phyloP scores from a whole-genome alignment of 2,329 filamentous ascomycete genomes.

The Ascochyta koolunga region DNA sequence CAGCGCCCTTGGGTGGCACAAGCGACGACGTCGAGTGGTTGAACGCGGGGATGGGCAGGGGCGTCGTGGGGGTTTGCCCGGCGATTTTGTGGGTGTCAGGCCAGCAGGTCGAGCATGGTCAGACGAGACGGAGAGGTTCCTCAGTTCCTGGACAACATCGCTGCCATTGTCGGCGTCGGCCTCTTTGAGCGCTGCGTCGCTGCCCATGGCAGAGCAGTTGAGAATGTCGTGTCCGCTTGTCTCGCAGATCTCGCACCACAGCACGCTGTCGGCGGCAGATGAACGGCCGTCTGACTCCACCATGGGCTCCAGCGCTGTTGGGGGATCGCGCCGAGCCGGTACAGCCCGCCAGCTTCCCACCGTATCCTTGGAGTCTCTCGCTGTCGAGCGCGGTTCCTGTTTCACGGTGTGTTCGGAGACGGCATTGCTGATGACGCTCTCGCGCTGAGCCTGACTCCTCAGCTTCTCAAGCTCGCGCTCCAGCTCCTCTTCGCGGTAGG shows the following conservation, averaged over 20 bases:
- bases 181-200: slow-evolving; percentile 53
- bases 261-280: slow-evolving; percentile 69
- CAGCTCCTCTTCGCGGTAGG: slow-evolving; percentile 78
- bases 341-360: slow-evolving; percentile 62
- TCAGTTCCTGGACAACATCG: slow-evolving; percentile 40
- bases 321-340: slow-evolving; percentile 31
- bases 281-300: slow-evolving; percentile 67
- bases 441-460: slow-evolving; percentile 53
- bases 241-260: slow-evolving; percentile 97
- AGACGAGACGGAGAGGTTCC: slow-evolving; percentile 42
- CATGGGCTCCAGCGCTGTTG: slow-evolving; percentile 69
- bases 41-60: slow-evolving; percentile 43
- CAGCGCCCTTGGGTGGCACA: slow-evolving; percentile 43
- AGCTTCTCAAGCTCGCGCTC: slow-evolving; percentile 78
- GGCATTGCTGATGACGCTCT: slow-evolving; percentile 61
- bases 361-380: slow-evolving; percentile 70
- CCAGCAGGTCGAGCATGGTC: slow-evolving; percentile 36
- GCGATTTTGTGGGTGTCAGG: slow-evolving; percentile 39
- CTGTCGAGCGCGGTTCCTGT: slow-evolving; percentile 61
- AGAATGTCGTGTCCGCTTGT: slow-evolving; percentile 90
- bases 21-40: slow-evolving; percentile 36
- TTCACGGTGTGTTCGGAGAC: slow-evolving; percentile 55
- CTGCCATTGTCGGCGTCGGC: slow-evolving; percentile 32
- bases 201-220: slow-evolving; percentile 86
- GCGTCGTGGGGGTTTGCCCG: slow-evolving; percentile 45